A percentile compares a stretch with the other conserved stretches of the same genome.
These are phyloP conservation scores for Abrus pulchellus DNA, from an alignment of 306 rosid genomes.

Conservation along the genomic window DNA sequence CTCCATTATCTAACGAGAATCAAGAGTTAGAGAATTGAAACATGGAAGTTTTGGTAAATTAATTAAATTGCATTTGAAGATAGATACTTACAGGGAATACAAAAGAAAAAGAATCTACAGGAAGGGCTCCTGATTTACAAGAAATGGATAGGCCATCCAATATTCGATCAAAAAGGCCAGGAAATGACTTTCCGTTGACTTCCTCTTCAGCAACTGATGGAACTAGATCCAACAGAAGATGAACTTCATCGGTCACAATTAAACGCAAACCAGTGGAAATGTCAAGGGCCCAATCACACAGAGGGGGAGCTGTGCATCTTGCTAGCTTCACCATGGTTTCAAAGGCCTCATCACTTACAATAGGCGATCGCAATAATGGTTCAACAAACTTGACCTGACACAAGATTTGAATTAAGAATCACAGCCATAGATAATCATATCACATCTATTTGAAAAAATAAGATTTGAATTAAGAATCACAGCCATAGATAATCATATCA, in stretches of 20 bases:
- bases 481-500: not conserved
- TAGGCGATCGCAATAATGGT: constrained; percentile 84
- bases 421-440: not conserved
- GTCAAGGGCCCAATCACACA: constrained; percentile 93
- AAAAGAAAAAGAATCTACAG: constrained; percentile 95
- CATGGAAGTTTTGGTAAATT: constrained; percentile 38
- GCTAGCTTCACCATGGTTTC: constrained; percentile 89
- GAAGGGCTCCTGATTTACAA: constrained; percentile 93
- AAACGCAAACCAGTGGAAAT: constrained; percentile 91
- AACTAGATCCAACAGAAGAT: constrained; percentile 67
- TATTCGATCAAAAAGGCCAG: constrained; percentile 81
- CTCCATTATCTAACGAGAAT: constrained; percentile 83
- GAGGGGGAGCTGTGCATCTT: constrained; percentile 86
- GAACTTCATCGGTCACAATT: constrained; percentile 77
- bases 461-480: constrained; percentile 41
- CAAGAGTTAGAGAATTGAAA: constrained; percentile 49
- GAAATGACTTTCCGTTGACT: constrained; percentile 58
- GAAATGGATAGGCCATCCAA: constrained; percentile 79
- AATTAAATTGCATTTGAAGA: constrained; percentile 36
- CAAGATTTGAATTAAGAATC: constrained; percentile 42
- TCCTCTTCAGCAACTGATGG: constrained; percentile 67
- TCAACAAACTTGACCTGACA: constrained; percentile 88
- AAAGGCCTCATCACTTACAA: constrained; percentile 87
- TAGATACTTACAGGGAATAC: constrained; percentile 84
- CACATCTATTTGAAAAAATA: not conserved